These are phyloP conservation scores for Carex cristatella DNA, from an alignment of 176 grass and related monocot genomes.

Conservation along the genomic window DNA sequence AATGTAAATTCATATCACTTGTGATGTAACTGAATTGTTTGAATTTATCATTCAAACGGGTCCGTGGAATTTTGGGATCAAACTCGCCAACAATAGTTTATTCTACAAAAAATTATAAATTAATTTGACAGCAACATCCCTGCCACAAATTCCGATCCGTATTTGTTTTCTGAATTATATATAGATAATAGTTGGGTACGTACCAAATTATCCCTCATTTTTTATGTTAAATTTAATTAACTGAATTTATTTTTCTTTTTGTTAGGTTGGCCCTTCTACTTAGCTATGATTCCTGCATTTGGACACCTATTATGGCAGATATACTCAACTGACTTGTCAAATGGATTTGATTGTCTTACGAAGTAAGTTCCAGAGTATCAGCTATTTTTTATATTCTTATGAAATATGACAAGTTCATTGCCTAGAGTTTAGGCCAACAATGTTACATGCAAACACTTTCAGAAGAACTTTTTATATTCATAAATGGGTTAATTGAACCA, in stretches of 20 bases:
- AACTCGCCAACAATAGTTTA: too few species aligned
- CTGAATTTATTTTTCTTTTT: background rate
- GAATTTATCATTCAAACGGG: too few species aligned
- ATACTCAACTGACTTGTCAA: conserved; percentile 35
- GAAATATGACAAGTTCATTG: background rate
- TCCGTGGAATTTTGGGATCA: too few species aligned
- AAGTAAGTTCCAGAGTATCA: conserved; percentile 26
- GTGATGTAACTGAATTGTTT: too few species aligned
- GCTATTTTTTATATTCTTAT: background rate
- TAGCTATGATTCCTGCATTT: conserved; percentile 26
- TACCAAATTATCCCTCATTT: background rate
- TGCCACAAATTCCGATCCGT: background rate
- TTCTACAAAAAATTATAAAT: too few species aligned
- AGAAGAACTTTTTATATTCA: background rate
- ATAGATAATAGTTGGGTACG: background rate
- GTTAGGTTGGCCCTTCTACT: conserved; percentile 43
- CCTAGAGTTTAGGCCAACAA: background rate
- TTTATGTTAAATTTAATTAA: background rate
- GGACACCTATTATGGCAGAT: conserved; percentile 49
- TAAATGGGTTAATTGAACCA: background rate
- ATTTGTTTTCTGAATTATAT: background rate
- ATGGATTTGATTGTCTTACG: conserved; percentile 28
- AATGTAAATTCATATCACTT: too few species aligned
- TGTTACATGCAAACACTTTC: too few species aligned
- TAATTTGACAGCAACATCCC: background rate